Percentiles rank a stretch among this genome's conserved stretches.
These are phyloP conservation scores for Shiraia sp. DNA, from an alignment of 2,329 filamentous ascomycete genomes.

Conservation along the genomic window DNA sequence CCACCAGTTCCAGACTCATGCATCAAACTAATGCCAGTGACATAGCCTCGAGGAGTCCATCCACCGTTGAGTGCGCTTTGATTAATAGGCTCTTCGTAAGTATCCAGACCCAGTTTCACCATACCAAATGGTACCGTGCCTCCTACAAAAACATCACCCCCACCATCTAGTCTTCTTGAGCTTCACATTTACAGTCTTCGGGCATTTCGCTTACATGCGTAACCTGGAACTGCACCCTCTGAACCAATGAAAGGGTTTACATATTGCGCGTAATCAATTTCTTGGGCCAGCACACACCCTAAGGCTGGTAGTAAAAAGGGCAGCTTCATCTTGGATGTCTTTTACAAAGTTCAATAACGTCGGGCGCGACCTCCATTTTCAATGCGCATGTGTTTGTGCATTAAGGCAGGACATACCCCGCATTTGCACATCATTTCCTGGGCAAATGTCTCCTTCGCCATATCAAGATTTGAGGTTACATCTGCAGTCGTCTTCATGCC, in stretches of 20 bases:
- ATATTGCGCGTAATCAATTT: conserved; percentile 36
- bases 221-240: conserved; percentile 50
- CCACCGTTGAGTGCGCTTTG: conserved; percentile 47
- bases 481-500: conserved; percentile 2
- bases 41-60: conserved; percentile 46
- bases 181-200: background rate
- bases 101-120: conserved; percentile 48
- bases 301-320: conserved; percentile 1
- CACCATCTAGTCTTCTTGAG: conserved; percentile 35
- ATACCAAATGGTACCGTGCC: conserved; percentile 45
- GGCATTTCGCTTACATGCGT: conserved; percentile 28
- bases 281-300: conserved; percentile 12
- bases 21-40: conserved; percentile 46
- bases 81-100: conserved; percentile 41
- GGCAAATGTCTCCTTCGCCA: conserved; percentile 1
- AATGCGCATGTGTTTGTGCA: conserved; percentile 1
- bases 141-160: conserved; percentile 47
- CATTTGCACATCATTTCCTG: conserved; percentile 12
- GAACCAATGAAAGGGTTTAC: conserved; percentile 55
- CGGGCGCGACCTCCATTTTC: background rate
- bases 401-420: conserved; percentile 13
- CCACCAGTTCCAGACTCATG: conserved; percentile 45
- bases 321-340: background rate
- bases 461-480: conserved; percentile 22
- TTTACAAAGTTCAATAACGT: background rate